Evolutionary conservation across 768 basidiomycete genomes (phyloP), one percentile per base, ranked within the genome.

Genomic region (Lentinula lateritia): DNA sequence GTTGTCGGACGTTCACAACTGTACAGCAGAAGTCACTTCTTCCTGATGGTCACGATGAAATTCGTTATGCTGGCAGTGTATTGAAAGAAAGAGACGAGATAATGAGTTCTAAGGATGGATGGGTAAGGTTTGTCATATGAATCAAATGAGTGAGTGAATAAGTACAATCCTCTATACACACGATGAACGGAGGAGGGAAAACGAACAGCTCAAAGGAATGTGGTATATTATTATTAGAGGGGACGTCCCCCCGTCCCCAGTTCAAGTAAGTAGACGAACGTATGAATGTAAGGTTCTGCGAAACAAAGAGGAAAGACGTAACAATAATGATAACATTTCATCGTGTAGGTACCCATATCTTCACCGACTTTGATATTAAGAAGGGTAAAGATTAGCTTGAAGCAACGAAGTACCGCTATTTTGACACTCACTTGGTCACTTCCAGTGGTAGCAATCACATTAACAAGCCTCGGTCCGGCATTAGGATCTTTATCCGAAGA

Each of bases 371-470:
- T 6, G 41, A 34, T 6, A 34, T 32, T 9, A 16, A 18, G 20
- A 34, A 12, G 35, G 7, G 39, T 15, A 42, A 43, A 46, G 8
- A 50, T 23, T 35, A 41, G 52, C 59, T 6, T 35, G 23, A n/a
- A 7, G 23, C 32, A 9, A 18, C 20, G 12, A 12, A 8, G 46
- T 10, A 48, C 5, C 1, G 8, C n/a, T 9, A 12, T 3, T 9
- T 23, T 7, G 0, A 16, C 9, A 61, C 52, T 18, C 3, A 65
- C 64, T 62, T 65, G 64, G 53, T 65, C 64, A 38, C 56, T 64
- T 10, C 68, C 64, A 52, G 68, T 65, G 2, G 68, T 69, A 16
- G 69, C 67, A 39, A 68, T 65, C 10, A 68, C 68, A 58, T 68
- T 69, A 5, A 66, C 61, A 12, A 63, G 62, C 12, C 64, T 43